Evolutionary conservation across 108 stramenopile genomes (phyloP).

Genomic region (Discostella stelligeroides): DNA sequence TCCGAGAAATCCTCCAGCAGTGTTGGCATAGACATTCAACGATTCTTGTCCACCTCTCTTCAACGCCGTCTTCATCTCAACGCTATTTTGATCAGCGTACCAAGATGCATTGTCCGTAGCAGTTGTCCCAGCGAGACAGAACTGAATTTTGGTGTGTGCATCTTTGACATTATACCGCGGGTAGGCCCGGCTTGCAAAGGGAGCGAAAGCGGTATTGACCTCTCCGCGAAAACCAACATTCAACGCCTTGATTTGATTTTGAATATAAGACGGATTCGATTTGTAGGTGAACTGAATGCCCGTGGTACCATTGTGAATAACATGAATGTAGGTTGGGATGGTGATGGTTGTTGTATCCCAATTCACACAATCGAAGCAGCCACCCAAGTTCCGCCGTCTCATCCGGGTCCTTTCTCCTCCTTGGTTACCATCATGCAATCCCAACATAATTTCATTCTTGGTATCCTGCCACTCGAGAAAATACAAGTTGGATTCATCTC

Average conservation of each 20-base stretch:
- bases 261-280: not conserved
- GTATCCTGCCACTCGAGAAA: no score
- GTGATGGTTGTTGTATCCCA: constrained; percentile 7
- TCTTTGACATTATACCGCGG: not conserved
- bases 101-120: no score
- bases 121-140: no score
- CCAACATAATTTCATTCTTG: no score
- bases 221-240: constrained; percentile 14
- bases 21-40: constrained; percentile 26
- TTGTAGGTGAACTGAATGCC: constrained; percentile 1
- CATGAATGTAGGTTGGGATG: constrained; percentile 15
- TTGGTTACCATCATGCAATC: no score
- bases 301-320: not conserved
- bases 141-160: no score
- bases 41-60: constrained; percentile 7
- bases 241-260: constrained; percentile 14
- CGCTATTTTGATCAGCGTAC: no score
- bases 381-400: no score
- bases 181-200: not conserved
- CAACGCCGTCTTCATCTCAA: not conserved
- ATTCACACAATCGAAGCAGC: constrained; percentile 8
- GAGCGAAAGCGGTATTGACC: not conserved
- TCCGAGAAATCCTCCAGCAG: constrained; percentile 5
- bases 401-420: no score
- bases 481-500: no score